Evolutionary conservation across 352 stramenopile genomes (phyloP).

Genomic region (Plasmopara halstedii): DNA sequence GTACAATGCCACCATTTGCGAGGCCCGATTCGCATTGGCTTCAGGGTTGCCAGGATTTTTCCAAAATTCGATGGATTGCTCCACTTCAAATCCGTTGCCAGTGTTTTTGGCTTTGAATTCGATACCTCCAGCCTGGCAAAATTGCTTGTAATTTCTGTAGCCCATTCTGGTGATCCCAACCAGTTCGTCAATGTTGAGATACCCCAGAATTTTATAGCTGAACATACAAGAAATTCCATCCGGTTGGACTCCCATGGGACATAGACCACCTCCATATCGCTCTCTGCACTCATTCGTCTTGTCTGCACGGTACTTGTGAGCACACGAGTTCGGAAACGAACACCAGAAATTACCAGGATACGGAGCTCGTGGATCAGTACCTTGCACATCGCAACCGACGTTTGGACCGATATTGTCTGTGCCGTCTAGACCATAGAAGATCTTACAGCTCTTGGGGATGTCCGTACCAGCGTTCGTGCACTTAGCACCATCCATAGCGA

Average conservation of each 20-base stretch:
- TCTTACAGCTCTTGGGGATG: slow-evolving; percentile 5
- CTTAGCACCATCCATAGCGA: slow-evolving; percentile 52
- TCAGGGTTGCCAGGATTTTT: slow-evolving; percentile 26
- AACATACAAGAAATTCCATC: slow-evolving; percentile 62
- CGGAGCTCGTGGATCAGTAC: slow-evolving; percentile 33
- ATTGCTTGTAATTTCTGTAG: slow-evolving; percentile 18
- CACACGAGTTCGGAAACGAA: slow-evolving; percentile 55
- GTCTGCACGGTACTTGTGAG: slow-evolving; percentile 9
- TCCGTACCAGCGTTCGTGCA: slow-evolving; percentile 32
- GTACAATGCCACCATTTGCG: slow-evolving; percentile 41
- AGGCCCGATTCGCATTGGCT: slow-evolving; percentile 23
- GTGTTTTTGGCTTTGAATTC: slow-evolving; percentile 28
- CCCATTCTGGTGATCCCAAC: slow-evolving; percentile 60
- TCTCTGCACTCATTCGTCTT: slow-evolving; percentile 34
- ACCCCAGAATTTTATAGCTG: slow-evolving; percentile 53
- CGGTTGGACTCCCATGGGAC: slow-evolving; percentile 22
- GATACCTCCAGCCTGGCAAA: slow-evolving; percentile 39
- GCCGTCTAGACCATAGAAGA: slow-evolving; percentile 16
- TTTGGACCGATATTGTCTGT: slow-evolving; percentile 25
- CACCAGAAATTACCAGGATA: slow-evolving; percentile 59
- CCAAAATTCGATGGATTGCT: slow-evolving; percentile 58
- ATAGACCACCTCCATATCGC: slow-evolving; percentile 30
- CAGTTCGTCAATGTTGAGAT: slow-evolving; percentile 58
- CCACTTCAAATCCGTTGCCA: slow-evolving; percentile 1
- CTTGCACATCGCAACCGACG: slow-evolving; percentile 28